Base-by-base conservation (phyloP, 495 filamentous ascomycete species). In the Xylaria longipes region DNA sequence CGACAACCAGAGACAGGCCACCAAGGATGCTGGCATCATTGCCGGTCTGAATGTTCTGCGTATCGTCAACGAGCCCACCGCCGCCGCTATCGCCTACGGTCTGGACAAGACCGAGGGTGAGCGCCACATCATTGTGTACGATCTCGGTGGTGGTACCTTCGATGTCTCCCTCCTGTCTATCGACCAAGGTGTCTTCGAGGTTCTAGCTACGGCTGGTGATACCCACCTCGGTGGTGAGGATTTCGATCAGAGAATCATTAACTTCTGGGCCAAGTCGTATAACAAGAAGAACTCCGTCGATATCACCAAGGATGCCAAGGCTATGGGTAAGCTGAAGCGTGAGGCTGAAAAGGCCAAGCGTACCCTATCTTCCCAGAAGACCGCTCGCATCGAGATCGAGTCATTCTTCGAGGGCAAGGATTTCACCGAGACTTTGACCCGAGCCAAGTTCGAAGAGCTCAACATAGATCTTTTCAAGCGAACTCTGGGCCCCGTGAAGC, bases 291-390 rank as follows among this genome's bases (percentile, higher is more conserved):
- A 98, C 87, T 83, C 86, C 73, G 92, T 93, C 72, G 93, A 98
- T 79, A 91, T 99, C 80, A 91, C 91, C 86, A 97, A 95, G 87
- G 94, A 98, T 76, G 85, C 92, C 68, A 98, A 98, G 93, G 91
- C 96, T 68, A 98, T 99, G 96, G 95, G 96, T 86, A 98, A 98
- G 86, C 90, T 99, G 75, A 98, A 98, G 94, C 96, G 97, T 76
- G 97, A 98, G 84, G 96, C 97, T 77, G 96, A 99, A 87, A 98
- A 98, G 90, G 97, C 97, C 84, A 99, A 99, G 92, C 93, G 97
- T 80, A 98, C 95, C 74, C 91, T 99, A 62, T 98, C 97, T 80
- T 97, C 94, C 78, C 94, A 97, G 87, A 98, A 96, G 94, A 96
- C 94, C 73, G 96, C 95, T 75, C 93, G 94, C 78, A 93, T 99